A percentile compares a stretch with the other conserved stretches of the same genome.
Conservation (phyloP, 1,284 basidiomycete genomes). For the Leucoagaricus sp. region DNA sequence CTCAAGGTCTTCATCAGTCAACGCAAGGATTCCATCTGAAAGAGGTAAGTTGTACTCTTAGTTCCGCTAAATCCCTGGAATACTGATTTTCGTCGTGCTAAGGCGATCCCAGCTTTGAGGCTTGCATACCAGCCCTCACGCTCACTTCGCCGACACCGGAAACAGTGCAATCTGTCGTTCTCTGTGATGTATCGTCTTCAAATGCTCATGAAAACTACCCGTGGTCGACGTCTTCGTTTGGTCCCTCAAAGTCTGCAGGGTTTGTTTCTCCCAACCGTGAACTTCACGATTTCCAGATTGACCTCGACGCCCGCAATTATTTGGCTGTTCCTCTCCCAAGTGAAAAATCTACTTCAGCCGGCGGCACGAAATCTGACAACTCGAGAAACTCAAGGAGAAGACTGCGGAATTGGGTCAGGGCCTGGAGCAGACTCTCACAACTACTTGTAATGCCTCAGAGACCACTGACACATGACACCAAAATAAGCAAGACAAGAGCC, state of each 20-base stretch:
- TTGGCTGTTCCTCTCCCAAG: background rate
- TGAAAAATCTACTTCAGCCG: background rate
- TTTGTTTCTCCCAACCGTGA: background rate
- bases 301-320: background rate
- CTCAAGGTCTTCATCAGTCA: background rate
- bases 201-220: background rate
- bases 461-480: background rate
- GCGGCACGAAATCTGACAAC: background rate
- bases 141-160: constrained; percentile 33
- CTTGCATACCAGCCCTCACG: constrained; percentile 21
- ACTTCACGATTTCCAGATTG: too few species aligned
- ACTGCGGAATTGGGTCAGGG: background rate
- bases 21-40: background rate
- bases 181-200: background rate
- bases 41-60: background rate
- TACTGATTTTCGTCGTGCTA: background rate
- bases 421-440: constrained; percentile 7
- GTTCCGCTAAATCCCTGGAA: background rate
- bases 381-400: background rate
- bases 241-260: background rate
- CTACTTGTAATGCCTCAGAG: background rate
- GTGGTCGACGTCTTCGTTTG: background rate
- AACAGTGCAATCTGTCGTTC: constrained; percentile 15
- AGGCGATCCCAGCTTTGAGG: background rate
- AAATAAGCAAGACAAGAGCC: background rate